Percentiles rank a stretch among this genome's conserved stretches.
Conservation (phyloP, 129 eudicot genomes). For the Calendula officinalis region DNA sequence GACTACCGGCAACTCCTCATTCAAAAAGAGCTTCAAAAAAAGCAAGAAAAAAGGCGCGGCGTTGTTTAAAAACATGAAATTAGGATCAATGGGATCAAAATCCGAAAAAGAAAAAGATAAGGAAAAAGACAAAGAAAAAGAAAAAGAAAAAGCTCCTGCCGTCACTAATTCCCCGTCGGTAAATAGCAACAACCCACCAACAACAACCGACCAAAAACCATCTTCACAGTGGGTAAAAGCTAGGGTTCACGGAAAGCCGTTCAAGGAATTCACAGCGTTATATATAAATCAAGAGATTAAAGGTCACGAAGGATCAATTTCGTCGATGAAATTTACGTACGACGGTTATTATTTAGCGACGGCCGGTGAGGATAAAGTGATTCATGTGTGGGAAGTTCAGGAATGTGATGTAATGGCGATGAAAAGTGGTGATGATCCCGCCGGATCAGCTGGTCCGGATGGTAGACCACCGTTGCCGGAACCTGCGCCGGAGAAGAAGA, state of each 20-base stretch:
- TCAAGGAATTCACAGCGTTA: conserved; percentile 40
- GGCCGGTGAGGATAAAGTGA: conserved; percentile 37
- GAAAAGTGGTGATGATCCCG: conserved; percentile 28
- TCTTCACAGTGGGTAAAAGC: conserved; percentile 38
- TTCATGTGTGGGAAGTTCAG: conserved; percentile 40
- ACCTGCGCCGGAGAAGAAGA: conserved; percentile 51
- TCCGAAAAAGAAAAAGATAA: conserved; percentile 6
- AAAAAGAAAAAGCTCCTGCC: conserved; percentile 37
- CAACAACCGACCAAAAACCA: conserved; percentile 10
- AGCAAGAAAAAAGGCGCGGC: conserved; percentile 41
- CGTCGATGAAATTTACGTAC: conserved; percentile 40
- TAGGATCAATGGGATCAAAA: conserved; percentile 48
- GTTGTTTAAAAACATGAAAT: conserved; percentile 34
- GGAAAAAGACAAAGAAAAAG: too few species aligned
- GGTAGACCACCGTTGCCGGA: conserved; percentile 69
- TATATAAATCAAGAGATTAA: conserved; percentile 35
- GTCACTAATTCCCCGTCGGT: conserved; percentile 4
- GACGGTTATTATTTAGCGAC: conserved; percentile 41
- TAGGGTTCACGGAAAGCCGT: conserved; percentile 31
- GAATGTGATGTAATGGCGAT: conserved; percentile 36
- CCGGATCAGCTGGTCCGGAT: conserved; percentile 29
- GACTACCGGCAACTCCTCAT: conserved; percentile 25
- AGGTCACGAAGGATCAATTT: conserved; percentile 35
- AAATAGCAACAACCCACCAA: not conserved
- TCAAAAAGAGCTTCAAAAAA: conserved; percentile 26